Conservation (phyloP, 2,329 filamentous ascomycete species). For the Graphilbum sp. region DNA sequence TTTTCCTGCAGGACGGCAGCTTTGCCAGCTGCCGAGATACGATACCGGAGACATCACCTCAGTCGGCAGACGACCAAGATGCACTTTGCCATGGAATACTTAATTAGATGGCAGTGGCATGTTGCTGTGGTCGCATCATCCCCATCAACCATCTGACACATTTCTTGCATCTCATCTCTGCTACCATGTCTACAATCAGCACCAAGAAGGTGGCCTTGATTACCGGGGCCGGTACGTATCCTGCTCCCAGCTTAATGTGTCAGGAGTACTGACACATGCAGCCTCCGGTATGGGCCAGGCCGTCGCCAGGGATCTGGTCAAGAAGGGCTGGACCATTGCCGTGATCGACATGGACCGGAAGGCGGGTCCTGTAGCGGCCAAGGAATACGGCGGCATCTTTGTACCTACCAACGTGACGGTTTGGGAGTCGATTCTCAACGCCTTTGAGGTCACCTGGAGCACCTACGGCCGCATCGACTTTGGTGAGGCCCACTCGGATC, state of each 20-base stretch:
- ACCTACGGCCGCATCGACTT: conserved; percentile 14
- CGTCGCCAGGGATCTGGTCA: conserved; percentile 1
- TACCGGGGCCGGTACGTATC: conserved; percentile 2
- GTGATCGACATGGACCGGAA: conserved; percentile 1
- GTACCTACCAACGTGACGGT: not conserved
- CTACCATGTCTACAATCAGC: not conserved
- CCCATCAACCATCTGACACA: too few species aligned
- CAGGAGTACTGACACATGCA: not conserved
- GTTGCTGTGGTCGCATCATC: not conserved
- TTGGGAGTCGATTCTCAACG: conserved; percentile 15
- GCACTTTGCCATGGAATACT: too few species aligned
- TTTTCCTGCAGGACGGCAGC: too few species aligned
- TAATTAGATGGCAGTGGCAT: too few species aligned
- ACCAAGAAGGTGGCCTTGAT: conserved; percentile 3
- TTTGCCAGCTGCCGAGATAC: too few species aligned
- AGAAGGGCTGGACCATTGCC: conserved; percentile 3
- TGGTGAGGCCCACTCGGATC: too few species aligned
- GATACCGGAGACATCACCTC: too few species aligned
- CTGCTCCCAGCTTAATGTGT: not conserved
- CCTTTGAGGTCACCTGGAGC: conserved; percentile 17
- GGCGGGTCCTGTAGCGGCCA: not conserved
- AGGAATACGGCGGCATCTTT: conserved; percentile 2
- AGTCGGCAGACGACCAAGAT: too few species aligned
- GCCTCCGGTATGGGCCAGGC: conserved; percentile 5
- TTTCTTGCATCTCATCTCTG: not conserved